phyloP scores from a whole-genome alignment of 257 asterid genomes.

The Coffea canephora region DNA sequence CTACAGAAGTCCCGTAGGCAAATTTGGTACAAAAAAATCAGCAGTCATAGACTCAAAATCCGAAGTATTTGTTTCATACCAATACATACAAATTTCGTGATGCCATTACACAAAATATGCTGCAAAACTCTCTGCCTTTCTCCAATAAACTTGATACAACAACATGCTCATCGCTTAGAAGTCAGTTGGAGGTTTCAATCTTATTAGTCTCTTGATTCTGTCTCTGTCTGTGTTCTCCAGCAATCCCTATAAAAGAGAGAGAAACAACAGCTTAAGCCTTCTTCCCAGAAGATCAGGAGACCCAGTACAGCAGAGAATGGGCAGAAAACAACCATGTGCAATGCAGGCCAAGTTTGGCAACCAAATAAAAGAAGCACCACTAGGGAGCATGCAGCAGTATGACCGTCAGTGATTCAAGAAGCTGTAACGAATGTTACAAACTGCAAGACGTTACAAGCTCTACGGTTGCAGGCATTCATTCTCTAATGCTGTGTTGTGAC shows the following conservation, averaged over 20 bases:
- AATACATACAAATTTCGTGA: neutral
- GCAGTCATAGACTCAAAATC: neutral
- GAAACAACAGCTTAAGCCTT: neutral
- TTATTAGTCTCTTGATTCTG: conserved; percentile 43
- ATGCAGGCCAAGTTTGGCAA: neutral
- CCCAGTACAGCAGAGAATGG: neutral
- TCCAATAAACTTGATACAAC: neutral
- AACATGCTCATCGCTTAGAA: conserved; percentile 24
- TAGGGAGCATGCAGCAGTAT: neutral
- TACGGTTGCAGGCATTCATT: neutral
- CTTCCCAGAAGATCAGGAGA: neutral
- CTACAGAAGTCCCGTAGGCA: neutral
- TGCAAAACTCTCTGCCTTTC: neutral
- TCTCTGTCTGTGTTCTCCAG: conserved; percentile 50
- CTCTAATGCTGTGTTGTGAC: neutral
- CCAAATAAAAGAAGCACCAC: neutral
- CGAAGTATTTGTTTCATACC: neutral
- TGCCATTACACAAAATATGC: neutral
- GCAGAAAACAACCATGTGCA: neutral
- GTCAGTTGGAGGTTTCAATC: conserved; percentile 47
- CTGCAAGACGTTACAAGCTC: neutral
- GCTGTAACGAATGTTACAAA: neutral
- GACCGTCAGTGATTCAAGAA: too few species aligned
- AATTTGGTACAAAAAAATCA: neutral
- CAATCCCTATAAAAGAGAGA: conserved; percentile 32